Percentiles rank a stretch among this genome's conserved stretches.
phyloP scores from a whole-genome alignment of 2,329 filamentous ascomycete species.

The Exophiala oligosperma region DNA sequence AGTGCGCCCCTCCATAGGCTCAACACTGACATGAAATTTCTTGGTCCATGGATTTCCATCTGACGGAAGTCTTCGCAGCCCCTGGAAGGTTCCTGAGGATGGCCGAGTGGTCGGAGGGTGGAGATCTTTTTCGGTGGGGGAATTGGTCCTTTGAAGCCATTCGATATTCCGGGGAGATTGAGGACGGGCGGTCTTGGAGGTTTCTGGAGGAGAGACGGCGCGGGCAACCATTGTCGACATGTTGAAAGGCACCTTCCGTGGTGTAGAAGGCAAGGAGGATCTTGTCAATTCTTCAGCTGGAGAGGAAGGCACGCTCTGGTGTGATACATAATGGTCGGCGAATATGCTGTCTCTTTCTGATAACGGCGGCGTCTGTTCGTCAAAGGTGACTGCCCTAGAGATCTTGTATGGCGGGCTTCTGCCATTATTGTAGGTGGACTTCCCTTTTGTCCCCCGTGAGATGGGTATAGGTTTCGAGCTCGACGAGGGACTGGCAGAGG shows the following conservation, averaged over 20 bases:
- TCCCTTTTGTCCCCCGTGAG: constrained; percentile 28
- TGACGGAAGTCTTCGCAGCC: constrained; percentile 25
- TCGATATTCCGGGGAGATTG: constrained; percentile 16
- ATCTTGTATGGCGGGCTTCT: constrained; percentile 16
- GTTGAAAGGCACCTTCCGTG: constrained; percentile 13
- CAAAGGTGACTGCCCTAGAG: constrained; percentile 21
- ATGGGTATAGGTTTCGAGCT: constrained; percentile 38
- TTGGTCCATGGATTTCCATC: constrained; percentile 25
- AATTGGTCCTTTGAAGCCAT: constrained; percentile 20
- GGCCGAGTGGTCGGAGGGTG: constrained; percentile 8
- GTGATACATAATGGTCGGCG: constrained; percentile 59
- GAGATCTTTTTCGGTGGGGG: constrained; percentile 12
- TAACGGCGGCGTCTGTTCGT: constrained; percentile 49
- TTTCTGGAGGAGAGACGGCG: constrained; percentile 20
- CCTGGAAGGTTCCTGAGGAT: constrained; percentile 18
- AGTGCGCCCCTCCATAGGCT: constrained; percentile 9
- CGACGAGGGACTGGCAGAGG: constrained; percentile 31
- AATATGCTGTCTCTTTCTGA: constrained; percentile 65
- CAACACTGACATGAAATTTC: constrained; percentile 25
- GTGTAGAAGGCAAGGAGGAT: constrained; percentile 9
- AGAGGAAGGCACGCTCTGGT: constrained; percentile 40
- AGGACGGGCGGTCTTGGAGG: constrained; percentile 9
- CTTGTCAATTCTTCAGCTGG: constrained; percentile 9
- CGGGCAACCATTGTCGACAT: constrained; percentile 24
- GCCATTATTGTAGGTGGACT: constrained; percentile 21